Evolutionary conservation across 2,329 filamentous ascomycete species (phyloP), one percentile per base, ranked within the genome.

Genomic region (Davidsoniella virescens): DNA sequence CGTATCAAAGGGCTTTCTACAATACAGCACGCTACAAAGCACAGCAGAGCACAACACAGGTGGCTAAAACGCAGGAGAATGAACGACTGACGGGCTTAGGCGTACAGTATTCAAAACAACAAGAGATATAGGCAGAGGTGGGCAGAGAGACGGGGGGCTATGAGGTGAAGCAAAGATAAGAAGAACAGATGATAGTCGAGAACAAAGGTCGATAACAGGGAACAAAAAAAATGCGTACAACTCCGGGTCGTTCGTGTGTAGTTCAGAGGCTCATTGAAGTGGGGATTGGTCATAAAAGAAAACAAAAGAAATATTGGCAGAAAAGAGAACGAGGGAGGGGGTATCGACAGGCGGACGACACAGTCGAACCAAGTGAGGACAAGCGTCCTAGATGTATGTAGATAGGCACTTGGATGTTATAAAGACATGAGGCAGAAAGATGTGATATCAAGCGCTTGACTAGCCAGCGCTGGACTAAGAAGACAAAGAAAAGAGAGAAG

Each of bases 241-340:
- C 56, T 57, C 56, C 56, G 54, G 52, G 54, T 57, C 56, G 56
- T 57, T 57, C 49, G 55, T 46, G 54, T 51, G 26, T 54, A 58
- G 60, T 63, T 67, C 64, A 68, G 63, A 61, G 63, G 63, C 61
- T 67, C 65, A 67, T 68, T 64, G 59, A 59, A 56, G 51, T 38
- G 37, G 49, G 33, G 12, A 36, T 33, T 33, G 36, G 49, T 51
- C 49, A 51, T 51, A 46, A 51, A 42, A 50, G 56, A 55, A 58
- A 64, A 60, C 64, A 65, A 65, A 62, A 62, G 64, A 38, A 51
- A 46, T 52, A 50, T 55, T 62, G 41, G 55, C 26, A 46, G 39
- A 39, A 18, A 45, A 59, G 49, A 47, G 47, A 50, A 52, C 44
- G 33, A 33, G 26, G 26, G 26, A 9, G 10, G 25, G 25, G 29